Evolutionary conservation across 192 early-diverging fungal species (phyloP).

Genomic region (Jimgerdemannia lactiflua): DNA sequence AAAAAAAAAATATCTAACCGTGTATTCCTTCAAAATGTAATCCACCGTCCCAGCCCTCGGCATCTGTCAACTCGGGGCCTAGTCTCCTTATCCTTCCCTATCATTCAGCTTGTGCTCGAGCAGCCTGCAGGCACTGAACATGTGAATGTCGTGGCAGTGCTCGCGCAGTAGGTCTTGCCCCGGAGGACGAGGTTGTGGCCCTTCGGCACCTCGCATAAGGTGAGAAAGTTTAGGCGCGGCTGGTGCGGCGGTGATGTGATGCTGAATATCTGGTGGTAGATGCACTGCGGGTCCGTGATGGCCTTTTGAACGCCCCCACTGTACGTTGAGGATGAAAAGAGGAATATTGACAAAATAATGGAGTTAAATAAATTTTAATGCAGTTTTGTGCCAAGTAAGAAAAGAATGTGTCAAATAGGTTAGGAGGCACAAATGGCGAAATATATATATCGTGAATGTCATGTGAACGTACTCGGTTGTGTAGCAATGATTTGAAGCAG

Average conservation of each 20-base stretch:
- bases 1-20: constrained; percentile 21
- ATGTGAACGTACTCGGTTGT: constrained; percentile 40
- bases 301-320: constrained; percentile 81
- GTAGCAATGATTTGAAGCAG: constrained; percentile 75
- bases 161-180: constrained; percentile 73
- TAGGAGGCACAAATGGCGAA: too few relatives aligned
- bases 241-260: constrained; percentile 71
- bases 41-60: constrained; percentile 56
- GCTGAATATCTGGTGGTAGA: constrained; percentile 67
- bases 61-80: constrained; percentile 65
- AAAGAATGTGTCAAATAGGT: neutral
- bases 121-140: constrained; percentile 75
- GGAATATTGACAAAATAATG: neutral
- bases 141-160: constrained; percentile 54
- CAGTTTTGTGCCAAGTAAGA: neutral
- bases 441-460: too few relatives aligned
- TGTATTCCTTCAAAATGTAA: constrained; percentile 72
- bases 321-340: neutral
- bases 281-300: constrained; percentile 65
- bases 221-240: constrained; percentile 72
- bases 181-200: constrained; percentile 73
- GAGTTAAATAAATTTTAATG: neutral
- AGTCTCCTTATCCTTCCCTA: constrained; percentile 72
- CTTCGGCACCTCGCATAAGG: constrained; percentile 69
- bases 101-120: constrained; percentile 75